These are phyloP conservation scores for Chlorencoelia australis DNA, from an alignment of 2,329 filamentous ascomycete genomes.

Conservation along the genomic window DNA sequence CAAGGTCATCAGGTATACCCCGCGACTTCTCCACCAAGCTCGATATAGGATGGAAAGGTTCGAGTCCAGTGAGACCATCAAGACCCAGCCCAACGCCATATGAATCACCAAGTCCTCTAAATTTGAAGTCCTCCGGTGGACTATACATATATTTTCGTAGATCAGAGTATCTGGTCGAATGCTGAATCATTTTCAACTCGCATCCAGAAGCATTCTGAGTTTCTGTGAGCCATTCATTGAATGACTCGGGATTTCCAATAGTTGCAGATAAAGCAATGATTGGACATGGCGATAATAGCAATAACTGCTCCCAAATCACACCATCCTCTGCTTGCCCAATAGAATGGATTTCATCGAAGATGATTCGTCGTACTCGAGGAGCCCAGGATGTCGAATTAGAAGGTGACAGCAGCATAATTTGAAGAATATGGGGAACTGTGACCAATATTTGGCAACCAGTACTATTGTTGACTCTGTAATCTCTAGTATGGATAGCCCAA, in stretches of 20 bases:
- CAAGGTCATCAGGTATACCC: slow-evolving; percentile 57
- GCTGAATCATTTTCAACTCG: slow-evolving; percentile 57
- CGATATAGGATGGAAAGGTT: slow-evolving; percentile 51
- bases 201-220: slow-evolving; percentile 55
- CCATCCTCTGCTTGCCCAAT: slow-evolving; percentile 71
- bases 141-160: slow-evolving; percentile 64
- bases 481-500: slow-evolving; percentile 70
- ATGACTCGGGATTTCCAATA: slow-evolving; percentile 63
- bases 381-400: slow-evolving; percentile 59
- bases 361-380: slow-evolving; percentile 59
- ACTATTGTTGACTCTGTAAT: slow-evolving; percentile 65
- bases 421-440: slow-evolving; percentile 68
- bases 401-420: slow-evolving; percentile 64
- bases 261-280: slow-evolving; percentile 74
- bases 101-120: slow-evolving; percentile 27
- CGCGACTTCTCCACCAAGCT: slow-evolving; percentile 50
- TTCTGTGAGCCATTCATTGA: slow-evolving; percentile 55
- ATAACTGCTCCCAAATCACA: slow-evolving; percentile 67
- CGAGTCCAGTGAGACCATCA: slow-evolving; percentile 28
- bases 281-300: slow-evolving; percentile 64
- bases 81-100: slow-evolving; percentile 33
- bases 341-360: slow-evolving; percentile 75
- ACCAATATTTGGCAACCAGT: slow-evolving; percentile 65
- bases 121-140: slow-evolving; percentile 35
- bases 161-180: slow-evolving; percentile 64